Percentiles rank a stretch among this genome's conserved stretches.
Conservation (phyloP, 805 yeast species). For the Spathaspora sp. region DNA sequence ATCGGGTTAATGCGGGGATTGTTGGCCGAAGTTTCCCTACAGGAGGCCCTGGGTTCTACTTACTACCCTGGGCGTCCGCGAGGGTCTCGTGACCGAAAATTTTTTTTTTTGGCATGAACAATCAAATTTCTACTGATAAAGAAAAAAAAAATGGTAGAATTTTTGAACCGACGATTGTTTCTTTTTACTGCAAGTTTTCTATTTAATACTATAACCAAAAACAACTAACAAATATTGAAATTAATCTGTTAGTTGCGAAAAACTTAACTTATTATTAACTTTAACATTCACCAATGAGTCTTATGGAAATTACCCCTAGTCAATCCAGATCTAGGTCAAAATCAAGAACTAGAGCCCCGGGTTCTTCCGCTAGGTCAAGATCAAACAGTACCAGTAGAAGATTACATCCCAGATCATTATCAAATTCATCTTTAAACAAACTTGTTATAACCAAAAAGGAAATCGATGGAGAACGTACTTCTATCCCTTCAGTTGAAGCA, state of each 20-base stretch:
- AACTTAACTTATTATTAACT: too few relatives aligned
- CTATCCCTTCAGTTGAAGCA: constrained; percentile 50
- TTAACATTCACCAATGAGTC: neutral
- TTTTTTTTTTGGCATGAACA: neutral
- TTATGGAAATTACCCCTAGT: neutral
- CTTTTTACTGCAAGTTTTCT: neutral
- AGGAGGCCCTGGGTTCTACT: too few relatives aligned
- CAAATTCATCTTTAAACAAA: constrained; percentile 28
- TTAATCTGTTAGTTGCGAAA: too few relatives aligned
- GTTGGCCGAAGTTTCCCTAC: neutral
- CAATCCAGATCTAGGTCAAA: constrained; percentile 12
- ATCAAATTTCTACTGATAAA: neutral
- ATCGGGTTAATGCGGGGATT: neutral
- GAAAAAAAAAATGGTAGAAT: too few relatives aligned
- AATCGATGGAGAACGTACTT: constrained; percentile 25
- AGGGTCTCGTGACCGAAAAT: neutral
- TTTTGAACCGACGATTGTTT: neutral
- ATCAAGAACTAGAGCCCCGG: constrained; percentile 29
- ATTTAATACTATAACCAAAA: neutral
- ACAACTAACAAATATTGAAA: too few relatives aligned
- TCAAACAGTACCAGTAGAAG: constrained; percentile 30
- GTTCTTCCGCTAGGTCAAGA: constrained; percentile 22
- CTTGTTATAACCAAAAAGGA: constrained; percentile 24
- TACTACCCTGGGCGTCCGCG: neutral
- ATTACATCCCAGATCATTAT: constrained; percentile 30